These are phyloP conservation scores for Lactarius sanguifluus DNA, from an alignment of 768 basidiomycete species.

Conservation along the genomic window DNA sequence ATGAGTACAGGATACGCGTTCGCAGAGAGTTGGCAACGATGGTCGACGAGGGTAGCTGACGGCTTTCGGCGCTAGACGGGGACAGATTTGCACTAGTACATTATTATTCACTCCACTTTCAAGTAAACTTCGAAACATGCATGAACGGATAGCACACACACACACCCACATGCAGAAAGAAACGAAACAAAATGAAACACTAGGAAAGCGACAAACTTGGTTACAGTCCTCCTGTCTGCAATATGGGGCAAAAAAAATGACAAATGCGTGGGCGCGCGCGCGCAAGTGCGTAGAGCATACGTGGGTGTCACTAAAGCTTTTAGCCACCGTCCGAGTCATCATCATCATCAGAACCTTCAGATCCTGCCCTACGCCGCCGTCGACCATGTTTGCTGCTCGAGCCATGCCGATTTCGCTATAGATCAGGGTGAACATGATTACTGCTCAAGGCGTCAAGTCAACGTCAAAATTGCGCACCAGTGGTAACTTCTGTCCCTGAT, in stretches of 20 bases:
- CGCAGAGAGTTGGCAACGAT: constrained; percentile 21
- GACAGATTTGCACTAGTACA: constrained; percentile 26
- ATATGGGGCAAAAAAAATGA: constrained; percentile 4
- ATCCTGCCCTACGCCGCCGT: constrained; percentile 57
- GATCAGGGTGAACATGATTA: constrained; percentile 3
- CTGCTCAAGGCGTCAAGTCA: constrained; percentile 28
- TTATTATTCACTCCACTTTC: constrained; percentile 28
- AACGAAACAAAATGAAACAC: constrained; percentile 5
- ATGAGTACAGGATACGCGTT: constrained; percentile 51
- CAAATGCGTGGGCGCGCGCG: neutral
- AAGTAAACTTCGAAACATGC: neutral
- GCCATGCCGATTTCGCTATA: constrained; percentile 79
- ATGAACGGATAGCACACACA: constrained; percentile 3
- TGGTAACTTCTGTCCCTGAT: constrained; percentile 87
- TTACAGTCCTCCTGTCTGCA: neutral
- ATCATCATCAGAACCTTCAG: constrained; percentile 66
- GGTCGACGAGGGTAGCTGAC: constrained; percentile 14
- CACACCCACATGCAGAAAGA: neutral
- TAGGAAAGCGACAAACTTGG: constrained; percentile 11
- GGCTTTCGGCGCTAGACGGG: too few relatives aligned
- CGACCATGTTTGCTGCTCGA: constrained; percentile 61
- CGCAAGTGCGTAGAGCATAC: neutral
- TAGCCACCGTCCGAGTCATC: constrained; percentile 64
- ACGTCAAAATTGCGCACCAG: constrained; percentile 48
- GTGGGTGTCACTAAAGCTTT: constrained; percentile 23